A percentile compares a stretch with the other conserved stretches of the same genome.
Conservation (phyloP, 2,329 filamentous ascomycete species). For the Aspergillus sp. region DNA sequence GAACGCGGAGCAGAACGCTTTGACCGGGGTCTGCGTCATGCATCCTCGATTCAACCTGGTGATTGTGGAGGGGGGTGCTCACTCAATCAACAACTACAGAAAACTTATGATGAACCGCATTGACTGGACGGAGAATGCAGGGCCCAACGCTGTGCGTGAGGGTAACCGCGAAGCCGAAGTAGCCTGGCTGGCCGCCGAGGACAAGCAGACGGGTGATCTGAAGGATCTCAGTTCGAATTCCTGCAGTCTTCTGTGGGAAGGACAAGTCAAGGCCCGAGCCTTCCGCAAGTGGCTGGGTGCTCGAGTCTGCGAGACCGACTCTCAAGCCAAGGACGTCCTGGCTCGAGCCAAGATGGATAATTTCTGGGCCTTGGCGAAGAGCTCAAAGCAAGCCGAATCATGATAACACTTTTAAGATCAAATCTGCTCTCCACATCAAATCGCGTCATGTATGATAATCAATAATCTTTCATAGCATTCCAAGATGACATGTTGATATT, state of each 20-base stretch:
- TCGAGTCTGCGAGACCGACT: constrained; percentile 89
- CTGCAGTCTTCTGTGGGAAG: constrained; percentile 85
- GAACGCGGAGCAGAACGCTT: constrained; percentile 83
- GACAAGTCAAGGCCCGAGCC: constrained; percentile 73
- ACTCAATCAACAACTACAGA: constrained; percentile 80
- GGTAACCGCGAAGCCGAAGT: constrained; percentile 63
- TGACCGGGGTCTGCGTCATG: constrained; percentile 90
- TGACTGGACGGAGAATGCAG: constrained; percentile 88
- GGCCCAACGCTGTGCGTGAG: constrained; percentile 58
- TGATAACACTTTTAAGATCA: neutral
- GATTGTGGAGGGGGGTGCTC: constrained; percentile 84
- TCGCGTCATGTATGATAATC: constrained; percentile 1
- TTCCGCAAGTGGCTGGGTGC: constrained; percentile 84
- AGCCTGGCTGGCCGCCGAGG: constrained; percentile 74
- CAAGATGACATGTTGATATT: neutral
- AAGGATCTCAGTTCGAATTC: constrained; percentile 82
- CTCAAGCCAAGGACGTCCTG: constrained; percentile 79
- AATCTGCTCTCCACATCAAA: neutral
- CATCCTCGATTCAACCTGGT: constrained; percentile 86
- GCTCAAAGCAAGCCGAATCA: constrained; percentile 40
- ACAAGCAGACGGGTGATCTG: constrained; percentile 68
- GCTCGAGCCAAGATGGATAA: constrained; percentile 85
- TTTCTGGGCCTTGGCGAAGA: constrained; percentile 91
- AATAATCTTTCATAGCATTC: neutral
- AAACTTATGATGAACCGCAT: constrained; percentile 93